Evolutionary conservation across 257 asterid genomes (phyloP).

Genomic region (Datura wrightii): DNA sequence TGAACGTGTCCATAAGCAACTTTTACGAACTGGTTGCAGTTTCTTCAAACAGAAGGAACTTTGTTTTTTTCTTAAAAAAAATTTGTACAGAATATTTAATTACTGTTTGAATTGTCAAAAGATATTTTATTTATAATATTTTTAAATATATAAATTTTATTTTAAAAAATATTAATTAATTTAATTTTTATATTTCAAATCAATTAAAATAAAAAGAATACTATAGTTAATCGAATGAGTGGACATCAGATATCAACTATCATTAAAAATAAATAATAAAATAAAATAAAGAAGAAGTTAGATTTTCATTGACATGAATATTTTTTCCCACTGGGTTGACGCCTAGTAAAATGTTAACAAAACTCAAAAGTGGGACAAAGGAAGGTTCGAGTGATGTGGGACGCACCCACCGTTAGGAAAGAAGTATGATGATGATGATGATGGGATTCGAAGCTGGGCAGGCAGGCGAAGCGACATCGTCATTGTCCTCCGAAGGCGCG

Average conservation of each 20-base stretch:
- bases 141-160: too few species aligned
- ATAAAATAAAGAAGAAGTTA: not conserved
- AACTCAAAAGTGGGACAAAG: not conserved
- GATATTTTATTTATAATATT: too few species aligned
- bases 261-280: too few species aligned
- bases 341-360: constrained; percentile 9
- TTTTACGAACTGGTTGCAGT: too few species aligned
- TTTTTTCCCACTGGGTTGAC: not conserved
- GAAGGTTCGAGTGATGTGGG: constrained; percentile 43
- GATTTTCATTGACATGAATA: not conserved
- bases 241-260: not conserved
- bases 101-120: too few species aligned
- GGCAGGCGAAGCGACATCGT: not conserved
- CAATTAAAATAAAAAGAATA: not conserved
- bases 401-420: constrained; percentile 34
- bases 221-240: too few species aligned
- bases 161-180: too few species aligned
- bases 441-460: not conserved
- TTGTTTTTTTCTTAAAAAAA: too few species aligned
- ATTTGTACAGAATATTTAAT: too few species aligned
- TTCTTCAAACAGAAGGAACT: too few species aligned
- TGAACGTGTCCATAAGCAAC: too few species aligned
- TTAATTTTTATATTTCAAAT: not conserved
- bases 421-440: not conserved
- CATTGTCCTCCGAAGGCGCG: not conserved